Evolutionary conservation across 2,329 filamentous ascomycete genomes (phyloP).

Genomic region (Xylariaceae sp.): DNA sequence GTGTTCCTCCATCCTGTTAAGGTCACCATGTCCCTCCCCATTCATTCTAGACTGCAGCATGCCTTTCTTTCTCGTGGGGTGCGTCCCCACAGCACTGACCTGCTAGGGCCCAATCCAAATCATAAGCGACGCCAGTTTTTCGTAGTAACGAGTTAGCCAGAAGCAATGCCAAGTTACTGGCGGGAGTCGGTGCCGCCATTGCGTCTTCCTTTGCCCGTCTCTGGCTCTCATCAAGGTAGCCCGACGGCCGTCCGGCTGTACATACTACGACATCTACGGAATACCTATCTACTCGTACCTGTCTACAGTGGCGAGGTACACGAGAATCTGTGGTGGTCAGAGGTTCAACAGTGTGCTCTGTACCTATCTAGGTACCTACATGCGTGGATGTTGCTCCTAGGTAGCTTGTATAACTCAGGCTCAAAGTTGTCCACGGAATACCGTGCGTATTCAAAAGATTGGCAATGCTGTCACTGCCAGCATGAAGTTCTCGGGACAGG

Average conservation of each 20-base stretch:
- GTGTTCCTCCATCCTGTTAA: neutral
- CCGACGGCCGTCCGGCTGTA: neutral
- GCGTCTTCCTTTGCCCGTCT: too few relatives aligned
- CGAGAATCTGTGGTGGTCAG: too few relatives aligned
- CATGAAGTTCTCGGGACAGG: neutral
- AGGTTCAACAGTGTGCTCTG: too few relatives aligned
- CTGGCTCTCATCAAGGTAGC: neutral
- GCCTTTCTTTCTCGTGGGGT: neutral
- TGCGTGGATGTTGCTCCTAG: neutral
- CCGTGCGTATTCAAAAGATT: too few relatives aligned
- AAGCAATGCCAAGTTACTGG: neutral
- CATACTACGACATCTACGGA: neutral
- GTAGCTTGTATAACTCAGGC: neutral
- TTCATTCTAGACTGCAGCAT: neutral
- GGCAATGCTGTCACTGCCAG: neutral
- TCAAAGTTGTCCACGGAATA: neutral
- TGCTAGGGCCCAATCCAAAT: neutral
- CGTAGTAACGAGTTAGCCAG: neutral
- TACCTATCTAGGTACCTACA: too few relatives aligned
- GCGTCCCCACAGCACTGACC: neutral
- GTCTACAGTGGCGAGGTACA: too few relatives aligned
- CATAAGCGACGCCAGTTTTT: neutral
- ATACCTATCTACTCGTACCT: neutral
- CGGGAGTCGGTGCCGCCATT: too few relatives aligned
- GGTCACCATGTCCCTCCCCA: neutral